Conservation (phyloP, 306 rosid species). For the Cucumis cinereus region DNA sequence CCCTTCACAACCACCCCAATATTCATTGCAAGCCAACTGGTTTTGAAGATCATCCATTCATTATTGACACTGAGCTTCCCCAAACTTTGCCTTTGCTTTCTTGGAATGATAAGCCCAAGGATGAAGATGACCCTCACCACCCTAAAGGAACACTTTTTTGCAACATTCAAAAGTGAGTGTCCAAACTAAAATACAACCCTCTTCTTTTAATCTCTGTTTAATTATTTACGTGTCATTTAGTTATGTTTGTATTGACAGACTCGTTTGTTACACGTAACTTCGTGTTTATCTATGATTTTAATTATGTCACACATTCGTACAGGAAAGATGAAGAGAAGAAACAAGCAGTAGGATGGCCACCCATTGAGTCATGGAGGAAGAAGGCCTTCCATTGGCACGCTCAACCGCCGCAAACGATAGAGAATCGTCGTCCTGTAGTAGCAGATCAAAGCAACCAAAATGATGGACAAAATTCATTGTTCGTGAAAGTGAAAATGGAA, state of each 20-base stretch:
- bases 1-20: background rate
- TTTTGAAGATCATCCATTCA: slow-evolving; percentile 27
- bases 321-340: slow-evolving; percentile 16
- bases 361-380: slow-evolving; percentile 63
- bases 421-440: background rate
- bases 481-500: slow-evolving; percentile 79
- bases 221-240: too few relatives aligned
- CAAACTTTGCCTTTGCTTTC: slow-evolving; percentile 32
- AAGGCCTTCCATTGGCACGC: slow-evolving; percentile 16
- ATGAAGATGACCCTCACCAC: slow-evolving; percentile 30
- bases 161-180: slow-evolving; percentile 41
- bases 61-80: background rate
- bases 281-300: too few relatives aligned
- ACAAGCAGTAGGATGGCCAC: slow-evolving; percentile 74
- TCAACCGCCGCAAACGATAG: slow-evolving; percentile 6
- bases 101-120: slow-evolving; percentile 54
- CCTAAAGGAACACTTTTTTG: slow-evolving; percentile 14
- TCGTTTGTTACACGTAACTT: too few relatives aligned
- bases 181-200: background rate
- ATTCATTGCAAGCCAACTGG: background rate
- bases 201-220: too few relatives aligned
- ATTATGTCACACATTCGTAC: background rate
- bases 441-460: slow-evolving; percentile 6
- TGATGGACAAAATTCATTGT: slow-evolving; percentile 24
- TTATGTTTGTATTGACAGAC: too few relatives aligned